Conservation (phyloP, 306 rosid genomes). For the Casuarina equisetifolia region DNA sequence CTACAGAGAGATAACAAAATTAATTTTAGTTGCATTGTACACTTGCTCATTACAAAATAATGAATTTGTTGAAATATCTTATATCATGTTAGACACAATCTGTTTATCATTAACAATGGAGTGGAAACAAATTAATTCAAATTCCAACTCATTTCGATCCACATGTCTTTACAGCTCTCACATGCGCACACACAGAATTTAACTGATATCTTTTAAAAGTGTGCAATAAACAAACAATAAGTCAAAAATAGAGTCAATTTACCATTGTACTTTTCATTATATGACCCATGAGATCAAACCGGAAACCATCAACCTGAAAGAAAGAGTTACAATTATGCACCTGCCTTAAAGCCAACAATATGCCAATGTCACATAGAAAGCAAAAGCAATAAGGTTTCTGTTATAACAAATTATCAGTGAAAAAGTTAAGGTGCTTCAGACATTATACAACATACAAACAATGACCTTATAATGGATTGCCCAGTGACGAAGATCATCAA, state of each 20-base stretch:
- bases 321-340: conserved; percentile 12
- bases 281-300: conserved; percentile 98
- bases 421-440: conserved; percentile 6
- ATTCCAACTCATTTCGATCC: not conserved
- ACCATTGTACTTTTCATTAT: conserved; percentile 97
- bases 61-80: conserved; percentile 1
- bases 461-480: conserved; percentile 84
- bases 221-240: conserved; percentile 9
- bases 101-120: not conserved
- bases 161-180: not conserved
- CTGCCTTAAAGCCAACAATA: conserved; percentile 6
- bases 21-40: conserved; percentile 5
- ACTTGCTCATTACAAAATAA: not conserved
- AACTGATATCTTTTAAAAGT: conserved; percentile 6
- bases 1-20: conserved; percentile 47
- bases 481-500: conserved; percentile 95
- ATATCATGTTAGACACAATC: not conserved
- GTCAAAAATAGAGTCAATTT: conserved; percentile 27
- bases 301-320: conserved; percentile 92
- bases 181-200: conserved; percentile 11
- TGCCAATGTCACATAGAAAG: not conserved
- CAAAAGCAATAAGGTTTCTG: conserved; percentile 12
- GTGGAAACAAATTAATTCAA: not conserved
- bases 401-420: conserved; percentile 15
- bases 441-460: conserved; percentile 27